Evolutionary conservation across 495 filamentous ascomycete genomes (phyloP), one percentile per base, ranked within the genome.

Genomic region (Neurospora discreta): DNA sequence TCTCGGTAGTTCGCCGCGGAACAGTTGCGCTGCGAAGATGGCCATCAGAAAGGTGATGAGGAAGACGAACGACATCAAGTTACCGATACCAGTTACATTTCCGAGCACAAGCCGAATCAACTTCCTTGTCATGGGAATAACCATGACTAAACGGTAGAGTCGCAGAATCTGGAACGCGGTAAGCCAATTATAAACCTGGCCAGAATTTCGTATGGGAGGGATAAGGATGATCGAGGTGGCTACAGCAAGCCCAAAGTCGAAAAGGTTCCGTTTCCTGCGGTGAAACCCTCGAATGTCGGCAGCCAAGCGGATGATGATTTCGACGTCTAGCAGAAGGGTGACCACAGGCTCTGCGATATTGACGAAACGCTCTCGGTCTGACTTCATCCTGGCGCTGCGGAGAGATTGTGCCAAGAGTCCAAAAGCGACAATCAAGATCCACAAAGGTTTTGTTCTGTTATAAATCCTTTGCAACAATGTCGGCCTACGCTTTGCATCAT

Each of bases 21-120:
- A 95, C 33, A 98, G 88, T 77, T 99, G 95, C 10, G 91, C 90
- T 38, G 95, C 95, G 75, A 99, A 96, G 60, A 99, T 95, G 9
- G 95, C 90, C 73, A 92, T 91, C 23, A 99, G 86, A 75, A 96
- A 98, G 18, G 94, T 97, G 74, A 98, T 92, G 70, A 99, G 85
- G 81, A 97, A 95, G 74, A 98, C 92, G 78, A 99, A 99, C 10
- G 97, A 84, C 78, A 99, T 95, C 58, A 99, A 84, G 80, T 99
- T 99, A 23, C 92, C 86, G 70, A 99, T 87, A 90, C 95, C 95
- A 41, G 89, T 87, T n/a, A 92, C 89, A 76, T 98, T 98, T 73
- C 96, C 91, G 68, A 98, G 87, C 9, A 98, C 96, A 44, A 95
- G 85, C 71, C 89, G 84, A 75, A 99, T 95, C 46, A 99, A 86